Evolutionary conservation across 2,329 filamentous ascomycete genomes (phyloP).

Genomic region (Periconia sp.): DNA sequence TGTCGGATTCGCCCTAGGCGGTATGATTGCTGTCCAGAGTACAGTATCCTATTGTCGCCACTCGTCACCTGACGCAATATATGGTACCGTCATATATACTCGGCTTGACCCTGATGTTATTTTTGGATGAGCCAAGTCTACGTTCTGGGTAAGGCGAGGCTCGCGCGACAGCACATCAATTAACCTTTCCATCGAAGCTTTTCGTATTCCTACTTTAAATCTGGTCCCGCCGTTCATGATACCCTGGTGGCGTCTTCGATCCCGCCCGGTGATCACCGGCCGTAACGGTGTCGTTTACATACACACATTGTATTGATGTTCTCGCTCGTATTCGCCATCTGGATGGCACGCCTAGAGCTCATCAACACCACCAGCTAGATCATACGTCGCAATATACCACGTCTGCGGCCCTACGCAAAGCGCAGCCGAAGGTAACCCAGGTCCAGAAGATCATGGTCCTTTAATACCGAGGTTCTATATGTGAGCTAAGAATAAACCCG

Average conservation of each 20-base stretch:
- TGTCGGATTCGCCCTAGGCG: conserved; percentile 14
- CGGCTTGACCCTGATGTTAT: conserved; percentile 26
- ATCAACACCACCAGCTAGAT: conserved; percentile 11
- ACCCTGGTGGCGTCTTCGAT: conserved; percentile 12
- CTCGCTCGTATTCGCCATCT: conserved; percentile 24
- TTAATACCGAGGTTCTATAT: conserved; percentile 25
- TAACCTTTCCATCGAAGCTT: conserved; percentile 35
- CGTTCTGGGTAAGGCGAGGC: conserved; percentile 17
- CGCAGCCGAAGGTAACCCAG: conserved; percentile 18
- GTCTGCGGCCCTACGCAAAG: conserved; percentile 23
- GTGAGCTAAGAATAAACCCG: conserved; percentile 30
- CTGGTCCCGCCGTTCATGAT: conserved; percentile 19
- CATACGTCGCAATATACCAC: conserved; percentile 30
- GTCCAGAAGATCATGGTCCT: conserved; percentile 21
- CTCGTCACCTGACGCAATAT: conserved; percentile 35
- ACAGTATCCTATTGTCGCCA: conserved; percentile 15
- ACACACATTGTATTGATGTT: conserved; percentile 9
- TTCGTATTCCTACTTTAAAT: conserved; percentile 39
- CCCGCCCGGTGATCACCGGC: conserved; percentile 12
- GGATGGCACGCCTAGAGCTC: conserved; percentile 12
- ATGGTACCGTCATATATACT: conserved; percentile 29
- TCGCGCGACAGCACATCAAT: conserved; percentile 26
- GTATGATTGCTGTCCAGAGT: conserved; percentile 3
- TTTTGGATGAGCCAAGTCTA: conserved; percentile 22
- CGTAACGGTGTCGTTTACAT: conserved; percentile 1